Evolutionary conservation across 345 rosid species (phyloP).

Genomic region (Murraya paniculata): DNA sequence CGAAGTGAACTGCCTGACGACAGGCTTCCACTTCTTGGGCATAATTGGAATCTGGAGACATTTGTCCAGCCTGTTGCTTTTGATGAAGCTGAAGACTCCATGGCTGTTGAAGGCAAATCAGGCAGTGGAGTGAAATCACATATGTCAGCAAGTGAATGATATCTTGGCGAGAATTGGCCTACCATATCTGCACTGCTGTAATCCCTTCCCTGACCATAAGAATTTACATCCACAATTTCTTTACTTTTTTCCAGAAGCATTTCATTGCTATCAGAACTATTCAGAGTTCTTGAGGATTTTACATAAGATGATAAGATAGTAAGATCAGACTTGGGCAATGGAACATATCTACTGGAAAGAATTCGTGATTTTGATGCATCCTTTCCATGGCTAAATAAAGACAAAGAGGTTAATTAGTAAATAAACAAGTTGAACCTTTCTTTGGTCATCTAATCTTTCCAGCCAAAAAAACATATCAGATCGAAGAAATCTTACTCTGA

Average conservation of each 20-base stretch:
- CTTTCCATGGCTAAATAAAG: conserved; percentile 36
- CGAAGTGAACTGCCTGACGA: conserved; percentile 29
- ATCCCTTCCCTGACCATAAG: conserved; percentile 21
- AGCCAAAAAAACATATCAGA: conserved; percentile 10
- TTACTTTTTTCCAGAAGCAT: conserved; percentile 26
- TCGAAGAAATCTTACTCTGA: conserved; percentile 34
- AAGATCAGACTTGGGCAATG: conserved; percentile 35
- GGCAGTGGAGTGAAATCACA: conserved; percentile 30
- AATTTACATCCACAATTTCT: conserved; percentile 21
- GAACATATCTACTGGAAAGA: conserved; percentile 25
- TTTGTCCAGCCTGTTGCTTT: conserved; percentile 29
- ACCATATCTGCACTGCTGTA: conserved; percentile 24
- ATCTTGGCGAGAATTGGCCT: conserved; percentile 27
- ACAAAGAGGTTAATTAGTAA: conserved; percentile 12
- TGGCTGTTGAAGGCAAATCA: conserved; percentile 18
- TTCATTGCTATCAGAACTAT: conserved; percentile 25
- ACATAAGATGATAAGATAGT: conserved; percentile 27
- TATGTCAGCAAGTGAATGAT: conserved; percentile 25
- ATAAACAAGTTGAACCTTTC: neutral
- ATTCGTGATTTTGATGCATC: conserved; percentile 32
- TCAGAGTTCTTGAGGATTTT: conserved; percentile 24
- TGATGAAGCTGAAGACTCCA: conserved; percentile 33
- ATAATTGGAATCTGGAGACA: conserved; percentile 23
- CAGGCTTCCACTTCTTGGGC: conserved; percentile 27
- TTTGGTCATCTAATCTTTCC: neutral